phyloP scores from a whole-genome alignment of 768 basidiomycete species.

The Tylopilus subfusipes region DNA sequence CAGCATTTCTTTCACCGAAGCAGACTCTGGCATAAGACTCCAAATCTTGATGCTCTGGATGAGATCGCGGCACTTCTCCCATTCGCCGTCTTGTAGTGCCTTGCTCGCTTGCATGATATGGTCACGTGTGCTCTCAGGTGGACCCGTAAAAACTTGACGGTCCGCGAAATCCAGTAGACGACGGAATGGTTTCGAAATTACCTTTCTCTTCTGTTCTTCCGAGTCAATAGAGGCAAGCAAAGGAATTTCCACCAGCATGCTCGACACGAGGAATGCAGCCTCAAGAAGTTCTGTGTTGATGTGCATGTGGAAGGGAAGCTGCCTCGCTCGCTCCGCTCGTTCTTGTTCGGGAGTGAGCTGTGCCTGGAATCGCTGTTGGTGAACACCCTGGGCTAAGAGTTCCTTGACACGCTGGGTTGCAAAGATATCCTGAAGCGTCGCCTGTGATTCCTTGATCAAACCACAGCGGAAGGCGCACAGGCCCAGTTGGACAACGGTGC shows the following conservation, averaged over 20 bases:
- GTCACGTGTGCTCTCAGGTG: constrained; percentile 97
- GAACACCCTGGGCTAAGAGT: constrained; percentile 92
- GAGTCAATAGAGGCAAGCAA: constrained; percentile 91
- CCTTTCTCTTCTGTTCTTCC: constrained; percentile 89
- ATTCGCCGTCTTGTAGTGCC: constrained; percentile 93
- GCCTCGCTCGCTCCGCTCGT: constrained; percentile 90
- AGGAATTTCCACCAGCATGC: constrained; percentile 98
- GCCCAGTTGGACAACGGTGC: constrained; percentile 95
- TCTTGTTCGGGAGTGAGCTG: constrained; percentile 92
- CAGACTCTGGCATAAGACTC: constrained; percentile 90
- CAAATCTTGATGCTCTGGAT: constrained; percentile 97
- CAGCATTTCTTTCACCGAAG: constrained; percentile 90
- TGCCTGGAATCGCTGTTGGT: constrained; percentile 82
- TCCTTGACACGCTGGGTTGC: constrained; percentile 97
- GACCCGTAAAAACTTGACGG: constrained; percentile 95
- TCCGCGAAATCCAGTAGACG: constrained; percentile 95
- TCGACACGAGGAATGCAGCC: constrained; percentile 95
- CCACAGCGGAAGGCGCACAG: constrained; percentile 96
- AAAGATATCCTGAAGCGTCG: constrained; percentile 92
- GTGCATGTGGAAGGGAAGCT: constrained; percentile 99
- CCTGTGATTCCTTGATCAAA: constrained; percentile 89
- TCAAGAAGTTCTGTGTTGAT: constrained; percentile 98
- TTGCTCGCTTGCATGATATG: constrained; percentile 99
- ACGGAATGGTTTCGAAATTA: constrained; percentile 95
- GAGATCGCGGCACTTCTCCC: constrained; percentile 93